These are phyloP conservation scores for Chaetomium strumarium DNA, from an alignment of 2,329 filamentous ascomycete genomes.

Conservation along the genomic window DNA sequence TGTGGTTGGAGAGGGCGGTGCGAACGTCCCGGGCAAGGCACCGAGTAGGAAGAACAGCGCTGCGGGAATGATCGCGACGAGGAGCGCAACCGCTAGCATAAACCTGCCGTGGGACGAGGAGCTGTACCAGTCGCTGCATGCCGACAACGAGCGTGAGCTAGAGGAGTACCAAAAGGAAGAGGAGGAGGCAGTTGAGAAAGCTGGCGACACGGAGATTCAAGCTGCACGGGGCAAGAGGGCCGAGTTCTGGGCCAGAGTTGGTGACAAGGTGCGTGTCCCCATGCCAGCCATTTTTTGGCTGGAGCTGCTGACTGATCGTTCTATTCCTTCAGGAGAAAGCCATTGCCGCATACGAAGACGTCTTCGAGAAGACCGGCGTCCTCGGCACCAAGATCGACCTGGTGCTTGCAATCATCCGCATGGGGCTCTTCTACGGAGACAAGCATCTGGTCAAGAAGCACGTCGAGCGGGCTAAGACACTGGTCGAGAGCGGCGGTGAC, in stretches of 20 bases:
- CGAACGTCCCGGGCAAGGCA: slow-evolving; percentile 49
- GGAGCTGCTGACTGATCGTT: slow-evolving; percentile 11
- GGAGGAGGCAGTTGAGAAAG: slow-evolving; percentile 91
- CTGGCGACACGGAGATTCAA: slow-evolving; percentile 91
- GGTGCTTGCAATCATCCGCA: slow-evolving; percentile 90
- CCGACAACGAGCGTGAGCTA: slow-evolving; percentile 72
- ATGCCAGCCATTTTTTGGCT: neutral
- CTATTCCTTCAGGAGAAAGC: slow-evolving; percentile 69
- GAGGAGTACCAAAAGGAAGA: slow-evolving; percentile 76
- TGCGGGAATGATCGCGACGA: slow-evolving; percentile 69
- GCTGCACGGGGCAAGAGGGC: slow-evolving; percentile 90
- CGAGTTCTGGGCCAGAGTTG: slow-evolving; percentile 91
- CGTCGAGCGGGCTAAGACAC: slow-evolving; percentile 77
- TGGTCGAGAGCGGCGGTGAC: slow-evolving; percentile 93
- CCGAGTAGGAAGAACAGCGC: slow-evolving; percentile 62
- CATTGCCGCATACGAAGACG: slow-evolving; percentile 82
- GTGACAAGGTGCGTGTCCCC: slow-evolving; percentile 71
- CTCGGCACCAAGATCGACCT: slow-evolving; percentile 96
- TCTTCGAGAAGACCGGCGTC: slow-evolving; percentile 96
- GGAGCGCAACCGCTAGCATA: slow-evolving; percentile 56
- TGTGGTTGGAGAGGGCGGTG: slow-evolving; percentile 58
- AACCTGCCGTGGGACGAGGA: slow-evolving; percentile 86
- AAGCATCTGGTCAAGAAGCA: slow-evolving; percentile 89
- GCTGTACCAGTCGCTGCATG: slow-evolving; percentile 70
- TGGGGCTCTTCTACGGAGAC: slow-evolving; percentile 94